Evolutionary conservation across 495 filamentous ascomycete species (phyloP), one percentile per base, ranked within the genome.

Genomic region (Aspergillus cristatus): DNA sequence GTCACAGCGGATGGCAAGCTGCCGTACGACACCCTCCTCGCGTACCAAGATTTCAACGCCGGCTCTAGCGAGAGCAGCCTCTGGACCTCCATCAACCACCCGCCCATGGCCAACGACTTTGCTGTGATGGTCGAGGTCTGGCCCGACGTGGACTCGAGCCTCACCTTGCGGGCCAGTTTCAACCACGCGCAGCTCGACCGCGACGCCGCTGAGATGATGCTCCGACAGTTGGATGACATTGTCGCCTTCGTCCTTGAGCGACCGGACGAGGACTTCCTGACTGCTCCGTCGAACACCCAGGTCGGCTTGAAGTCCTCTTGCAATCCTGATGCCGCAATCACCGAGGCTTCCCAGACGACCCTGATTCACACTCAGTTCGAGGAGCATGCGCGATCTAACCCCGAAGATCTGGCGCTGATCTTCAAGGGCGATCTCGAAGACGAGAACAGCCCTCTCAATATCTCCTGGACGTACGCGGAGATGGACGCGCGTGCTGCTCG

Each of bases 321-420:
- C 18, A 58, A 62, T 28, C 35, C 46, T 11, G 17, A 34, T 1
- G 35, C 45, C 3, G 29, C 26, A 12, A 7, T 22, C 25, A 32
- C 35, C 15, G 46, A 53, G 26, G 37, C 42, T 7, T n/a, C 11
- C 13, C 28, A 43, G 11, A 39, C 38, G 5, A 38, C 42, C 24
- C 38, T 46, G 18, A 20, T 55, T 10, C 57, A 62, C 2, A 37
- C 43, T 6, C 43, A 48, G 26, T 62, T 62, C 20, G 58, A 62
- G 32, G 33, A 46, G 7, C 43, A 55, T 41, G 55, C 55, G 1
- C 14, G 16, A 7, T 18, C 28, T 1, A 28, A 45, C 25, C 53
- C 54, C 10, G 35, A 55, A 3, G 46, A 47, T 20, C 30, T 43
- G 16, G 58, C 58, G 12, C 30, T 62, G 39, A 46, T 55, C 12